phyloP scores from a whole-genome alignment of 2,329 filamentous ascomycete species.

The Clarireedia paspali region DNA sequence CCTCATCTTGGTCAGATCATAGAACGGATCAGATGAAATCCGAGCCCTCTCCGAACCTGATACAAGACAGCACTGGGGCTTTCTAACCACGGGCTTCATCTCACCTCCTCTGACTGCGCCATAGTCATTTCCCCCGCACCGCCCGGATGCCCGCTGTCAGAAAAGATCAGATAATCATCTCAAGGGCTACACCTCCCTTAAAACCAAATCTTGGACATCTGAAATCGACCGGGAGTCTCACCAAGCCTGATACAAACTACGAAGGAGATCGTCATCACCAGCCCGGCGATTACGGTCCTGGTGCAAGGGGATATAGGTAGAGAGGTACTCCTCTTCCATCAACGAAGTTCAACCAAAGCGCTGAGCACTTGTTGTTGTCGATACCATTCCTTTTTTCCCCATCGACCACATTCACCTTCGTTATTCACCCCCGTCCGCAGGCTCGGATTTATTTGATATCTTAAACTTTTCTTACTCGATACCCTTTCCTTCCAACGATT shows the following conservation, averaged over 20 bases:
- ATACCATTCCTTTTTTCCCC: constrained; percentile 44
- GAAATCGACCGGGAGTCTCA: constrained; percentile 25
- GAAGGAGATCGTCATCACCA: constrained; percentile 24
- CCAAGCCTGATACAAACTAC: constrained; percentile 31
- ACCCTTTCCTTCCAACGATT: constrained; percentile 22
- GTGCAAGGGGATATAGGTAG: constrained; percentile 33
- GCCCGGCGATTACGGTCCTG: constrained; percentile 23
- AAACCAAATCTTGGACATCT: constrained; percentile 32
- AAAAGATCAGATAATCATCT: constrained; percentile 44
- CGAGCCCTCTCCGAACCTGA: constrained; percentile 1
- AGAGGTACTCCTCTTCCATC: constrained; percentile 15
- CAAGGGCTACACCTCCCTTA: constrained; percentile 39
- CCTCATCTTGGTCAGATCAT: neutral
- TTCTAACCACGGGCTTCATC: neutral
- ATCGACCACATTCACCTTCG: constrained; percentile 27
- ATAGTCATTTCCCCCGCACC: constrained; percentile 13
- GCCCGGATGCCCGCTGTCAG: constrained; percentile 47
- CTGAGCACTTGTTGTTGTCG: constrained; percentile 44
- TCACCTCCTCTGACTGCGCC: neutral
- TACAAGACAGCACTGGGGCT: neutral
- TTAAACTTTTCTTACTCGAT: constrained; percentile 25
- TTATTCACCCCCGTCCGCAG: constrained; percentile 34
- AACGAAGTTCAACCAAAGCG: constrained; percentile 16
- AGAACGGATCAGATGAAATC: constrained; percentile 6
- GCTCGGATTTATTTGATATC: constrained; percentile 42